Conservation (phyloP, 225 moss, liverwort and hornwort species). For the Climacium dendroides region DNA sequence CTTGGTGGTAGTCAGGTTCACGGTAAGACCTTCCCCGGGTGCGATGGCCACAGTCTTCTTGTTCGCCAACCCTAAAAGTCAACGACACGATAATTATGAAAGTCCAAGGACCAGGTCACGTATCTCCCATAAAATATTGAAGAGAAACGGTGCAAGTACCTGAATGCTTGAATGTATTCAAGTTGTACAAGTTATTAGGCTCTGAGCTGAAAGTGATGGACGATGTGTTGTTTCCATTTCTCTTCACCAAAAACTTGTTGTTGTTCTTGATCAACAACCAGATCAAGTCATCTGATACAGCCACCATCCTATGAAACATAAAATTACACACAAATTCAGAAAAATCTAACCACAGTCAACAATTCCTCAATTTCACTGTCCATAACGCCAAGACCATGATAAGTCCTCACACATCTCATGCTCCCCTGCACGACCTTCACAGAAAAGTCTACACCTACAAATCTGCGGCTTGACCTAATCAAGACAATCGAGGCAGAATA, state of each 20-base stretch:
- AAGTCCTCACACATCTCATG: too few species aligned
- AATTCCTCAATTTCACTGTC: too few species aligned
- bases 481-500: neutral
- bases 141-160: constrained; percentile 1
- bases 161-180: constrained; percentile 87
- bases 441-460: neutral
- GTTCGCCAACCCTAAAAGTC: constrained; percentile 60
- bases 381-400: neutral
- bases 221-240: constrained; percentile 83
- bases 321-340: neutral
- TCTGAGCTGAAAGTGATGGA: constrained; percentile 93
- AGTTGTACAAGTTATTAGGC: constrained; percentile 85
- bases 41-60: constrained; percentile 75
- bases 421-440: neutral
- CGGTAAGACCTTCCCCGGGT: constrained; percentile 42
- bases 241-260: constrained; percentile 81
- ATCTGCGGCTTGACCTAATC: neutral
- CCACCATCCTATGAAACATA: constrained; percentile 1
- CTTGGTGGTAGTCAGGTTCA: constrained; percentile 64
- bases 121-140: neutral
- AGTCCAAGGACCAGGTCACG: neutral
- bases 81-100: neutral
- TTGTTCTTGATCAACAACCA: constrained; percentile 91
- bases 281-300: constrained; percentile 75
- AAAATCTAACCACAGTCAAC: neutral